Evolutionary conservation across 768 basidiomycete species (phyloP), one percentile per base, ranked within the genome.

Genomic region (Pleurotus salmoneostramineus): DNA sequence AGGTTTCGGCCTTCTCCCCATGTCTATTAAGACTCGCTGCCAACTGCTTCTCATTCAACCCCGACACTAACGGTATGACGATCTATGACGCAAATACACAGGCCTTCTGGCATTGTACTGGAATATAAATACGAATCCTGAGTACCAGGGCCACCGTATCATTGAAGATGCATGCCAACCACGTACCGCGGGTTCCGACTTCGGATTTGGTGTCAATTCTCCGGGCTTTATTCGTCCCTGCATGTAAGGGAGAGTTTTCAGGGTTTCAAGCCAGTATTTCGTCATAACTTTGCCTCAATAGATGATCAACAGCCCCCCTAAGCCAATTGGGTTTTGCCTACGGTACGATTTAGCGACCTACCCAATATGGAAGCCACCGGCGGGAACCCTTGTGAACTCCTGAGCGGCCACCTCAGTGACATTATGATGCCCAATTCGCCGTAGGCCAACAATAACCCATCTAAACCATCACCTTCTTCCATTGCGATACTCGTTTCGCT

Each of bases 111-210:
- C 21, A 27, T 27, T 27, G 21, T 27, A 27, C 21, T 27, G 21
- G 21, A 27, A 27, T 27, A 27, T 27, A 27, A 27, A 27, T 27
- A 27, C 37, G 37, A 40, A 42, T 37, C 56, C 47, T 56, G 56
- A 49, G 34, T 40, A 35, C 32, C 32, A n/a, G 47, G 47, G 56
- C 44, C 35, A 33, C 37, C 34, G 37, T 33, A 21, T 43, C 49
- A 58, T 36, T 51, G 36, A 42, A 48, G 34, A 45, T 56, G 14
- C 27, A n/a, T 36, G 47, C 47, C 60, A 37, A 52, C 48, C 32
- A 17, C 50, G 44, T 48, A 59, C 62, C 62, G 62, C 62, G 62
- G 62, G 47, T 50, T 63, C 60, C 62, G 60, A 48, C 56, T 61
- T 47, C 60, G 60, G 60, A 57, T 58, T 59, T 63, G 21, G 32